phyloP scores from a whole-genome alignment of 2,329 filamentous ascomycete species.

The Chaetomium globosum region DNA sequence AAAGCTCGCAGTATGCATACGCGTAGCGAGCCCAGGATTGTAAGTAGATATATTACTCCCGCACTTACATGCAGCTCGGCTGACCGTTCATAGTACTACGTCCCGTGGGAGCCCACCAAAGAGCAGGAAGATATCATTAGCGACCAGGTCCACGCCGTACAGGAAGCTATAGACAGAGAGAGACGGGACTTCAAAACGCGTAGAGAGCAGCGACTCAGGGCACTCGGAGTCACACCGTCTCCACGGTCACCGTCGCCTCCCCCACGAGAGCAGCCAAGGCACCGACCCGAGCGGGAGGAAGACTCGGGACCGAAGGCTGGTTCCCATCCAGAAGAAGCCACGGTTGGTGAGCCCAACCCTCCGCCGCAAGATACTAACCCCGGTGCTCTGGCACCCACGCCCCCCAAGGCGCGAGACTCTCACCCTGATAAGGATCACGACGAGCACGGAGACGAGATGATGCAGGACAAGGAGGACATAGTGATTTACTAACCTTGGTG shows the following conservation, averaged over 20 bases:
- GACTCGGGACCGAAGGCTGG: slow-evolving; percentile 14
- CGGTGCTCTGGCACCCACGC: slow-evolving; percentile 43
- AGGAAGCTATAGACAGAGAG: slow-evolving; percentile 67
- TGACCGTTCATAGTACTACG: slow-evolving; percentile 69
- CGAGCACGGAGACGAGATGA: slow-evolving; percentile 76
- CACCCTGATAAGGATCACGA: slow-evolving; percentile 53
- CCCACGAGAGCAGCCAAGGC: slow-evolving; percentile 9
- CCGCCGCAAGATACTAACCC: slow-evolving; percentile 45
- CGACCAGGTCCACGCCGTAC: slow-evolving; percentile 67
- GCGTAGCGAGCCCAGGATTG: slow-evolving; percentile 69
- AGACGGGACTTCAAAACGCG: slow-evolving; percentile 61
- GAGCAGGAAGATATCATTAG: slow-evolving; percentile 72
- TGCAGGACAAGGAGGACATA: slow-evolving; percentile 85
- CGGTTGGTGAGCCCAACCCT: slow-evolving; percentile 49
- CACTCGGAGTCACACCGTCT: slow-evolving; percentile 41
- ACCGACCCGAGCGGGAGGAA: slow-evolving; percentile 2
- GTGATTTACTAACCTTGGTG: slow-evolving; percentile 71
- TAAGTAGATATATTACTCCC: slow-evolving; percentile 50
- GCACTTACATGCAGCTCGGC: background rate
- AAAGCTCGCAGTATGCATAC: slow-evolving; percentile 76
- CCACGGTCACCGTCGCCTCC: slow-evolving; percentile 34
- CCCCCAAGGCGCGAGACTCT: slow-evolving; percentile 40
- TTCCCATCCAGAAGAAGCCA: slow-evolving; percentile 38
- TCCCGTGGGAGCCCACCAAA: slow-evolving; percentile 73
- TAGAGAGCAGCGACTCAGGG: slow-evolving; percentile 49